phyloP scores from a whole-genome alignment of 768 basidiomycete species.

The Xerocomellus dryophilus region DNA sequence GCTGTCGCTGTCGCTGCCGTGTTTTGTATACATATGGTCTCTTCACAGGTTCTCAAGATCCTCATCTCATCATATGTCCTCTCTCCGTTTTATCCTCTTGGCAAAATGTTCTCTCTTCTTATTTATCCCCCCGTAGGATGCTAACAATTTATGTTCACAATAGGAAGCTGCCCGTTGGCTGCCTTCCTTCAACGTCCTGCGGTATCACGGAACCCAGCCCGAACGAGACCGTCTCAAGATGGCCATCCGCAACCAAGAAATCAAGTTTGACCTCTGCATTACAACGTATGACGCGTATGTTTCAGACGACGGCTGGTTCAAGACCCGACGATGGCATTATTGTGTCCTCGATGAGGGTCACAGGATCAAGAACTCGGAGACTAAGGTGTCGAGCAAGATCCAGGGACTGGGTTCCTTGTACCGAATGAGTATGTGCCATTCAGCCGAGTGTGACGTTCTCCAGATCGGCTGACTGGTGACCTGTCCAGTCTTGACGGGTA shows the following conservation, averaged over 20 bases:
- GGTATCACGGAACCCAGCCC: conserved; percentile 56
- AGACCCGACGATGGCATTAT: conserved; percentile 53
- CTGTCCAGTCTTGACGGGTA: conserved; percentile 60
- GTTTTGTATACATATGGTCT: background rate
- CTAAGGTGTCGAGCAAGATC: conserved; percentile 49
- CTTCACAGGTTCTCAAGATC: conserved; percentile 41
- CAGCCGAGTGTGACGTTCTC: background rate
- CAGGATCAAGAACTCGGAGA: conserved; percentile 67
- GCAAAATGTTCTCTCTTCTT: conserved; percentile 41
- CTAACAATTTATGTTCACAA: conserved; percentile 1
- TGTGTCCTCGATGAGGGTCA: conserved; percentile 68
- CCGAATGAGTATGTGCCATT: conserved; percentile 45
- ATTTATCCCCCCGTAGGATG: background rate
- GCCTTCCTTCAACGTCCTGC: conserved; percentile 49
- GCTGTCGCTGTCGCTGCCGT: background rate
- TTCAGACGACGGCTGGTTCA: conserved; percentile 59
- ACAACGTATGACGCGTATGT: conserved; percentile 69
- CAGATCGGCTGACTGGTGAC: background rate
- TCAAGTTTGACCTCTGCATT: conserved; percentile 48
- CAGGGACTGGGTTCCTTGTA: conserved; percentile 55
- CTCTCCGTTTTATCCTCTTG: conserved; percentile 63
- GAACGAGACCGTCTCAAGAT: conserved; percentile 58
- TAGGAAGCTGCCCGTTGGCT: conserved; percentile 56
- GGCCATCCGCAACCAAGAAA: conserved; percentile 36
- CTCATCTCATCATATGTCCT: conserved; percentile 72